A percentile compares a stretch with the other conserved stretches of the same genome.
phyloP scores from a whole-genome alignment of 768 basidiomycete species.

The Lactarius quietus region DNA sequence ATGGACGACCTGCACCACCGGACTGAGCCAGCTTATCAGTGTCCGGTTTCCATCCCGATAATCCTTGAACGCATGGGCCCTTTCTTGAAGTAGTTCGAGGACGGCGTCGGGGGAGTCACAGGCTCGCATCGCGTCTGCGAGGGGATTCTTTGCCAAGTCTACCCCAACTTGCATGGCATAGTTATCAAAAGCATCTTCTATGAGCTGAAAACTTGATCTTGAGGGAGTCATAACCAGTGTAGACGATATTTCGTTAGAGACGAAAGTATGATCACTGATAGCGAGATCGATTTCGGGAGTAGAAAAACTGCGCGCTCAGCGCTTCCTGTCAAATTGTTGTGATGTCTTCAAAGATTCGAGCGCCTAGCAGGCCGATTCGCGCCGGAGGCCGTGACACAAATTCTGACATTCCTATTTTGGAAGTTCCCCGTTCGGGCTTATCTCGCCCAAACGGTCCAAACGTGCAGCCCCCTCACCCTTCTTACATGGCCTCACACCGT shows the following conservation, averaged over 20 bases:
- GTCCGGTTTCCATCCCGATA: not conserved
- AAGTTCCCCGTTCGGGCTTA: no score
- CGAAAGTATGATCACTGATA: not conserved
- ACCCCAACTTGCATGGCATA: not conserved
- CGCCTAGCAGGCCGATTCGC: no score
- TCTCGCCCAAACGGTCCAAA: no score
- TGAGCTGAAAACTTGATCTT: not conserved
- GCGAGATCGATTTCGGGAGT: not conserved
- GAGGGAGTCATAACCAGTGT: not conserved
- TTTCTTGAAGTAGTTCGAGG: not conserved
- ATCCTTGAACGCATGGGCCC: not conserved
- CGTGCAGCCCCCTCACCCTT: no score
- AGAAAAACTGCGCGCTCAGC: not conserved
- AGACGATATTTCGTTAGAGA: not conserved
- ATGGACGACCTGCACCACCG: not conserved
- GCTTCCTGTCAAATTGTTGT: not conserved
- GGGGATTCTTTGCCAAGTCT: not conserved
- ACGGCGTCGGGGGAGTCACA: not conserved
- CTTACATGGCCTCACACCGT: no score
- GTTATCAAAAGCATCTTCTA: not conserved
- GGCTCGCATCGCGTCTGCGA: not conserved
- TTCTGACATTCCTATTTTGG: no score
- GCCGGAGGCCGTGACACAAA: no score
- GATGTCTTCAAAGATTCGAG: no score
- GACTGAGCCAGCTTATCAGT: not conserved